Percentiles rank a stretch among this genome's conserved stretches.
Conservation (phyloP, 2,329 filamentous ascomycete genomes). For the Aspergillus hiratsukae region DNA sequence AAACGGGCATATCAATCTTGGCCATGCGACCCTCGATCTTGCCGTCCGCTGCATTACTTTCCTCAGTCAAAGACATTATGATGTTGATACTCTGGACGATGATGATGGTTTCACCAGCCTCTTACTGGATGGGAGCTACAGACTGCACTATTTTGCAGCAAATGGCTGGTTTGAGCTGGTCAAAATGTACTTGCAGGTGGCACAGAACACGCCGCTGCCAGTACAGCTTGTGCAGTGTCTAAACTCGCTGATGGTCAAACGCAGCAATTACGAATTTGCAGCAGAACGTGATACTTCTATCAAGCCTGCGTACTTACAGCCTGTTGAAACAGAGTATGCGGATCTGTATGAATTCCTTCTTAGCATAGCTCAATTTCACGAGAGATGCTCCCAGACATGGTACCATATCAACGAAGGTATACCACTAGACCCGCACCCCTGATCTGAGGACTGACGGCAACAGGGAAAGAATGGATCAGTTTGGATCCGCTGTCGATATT, state of each 20-base stretch:
- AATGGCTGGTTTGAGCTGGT: neutral
- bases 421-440: neutral
- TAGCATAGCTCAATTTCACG: neutral
- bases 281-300: neutral
- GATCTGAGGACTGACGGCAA: neutral
- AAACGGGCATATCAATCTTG: neutral
- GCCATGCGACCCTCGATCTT: conserved; percentile 1
- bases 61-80: neutral
- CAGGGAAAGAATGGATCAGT: neutral
- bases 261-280: neutral
- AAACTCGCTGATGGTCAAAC: neutral
- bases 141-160: conserved; percentile 1
- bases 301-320: neutral
- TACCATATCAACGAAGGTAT: conserved; percentile 2
- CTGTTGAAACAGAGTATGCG: neutral
- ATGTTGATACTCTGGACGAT: neutral
- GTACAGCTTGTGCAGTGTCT: neutral
- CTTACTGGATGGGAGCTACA: neutral
- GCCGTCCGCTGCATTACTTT: neutral
- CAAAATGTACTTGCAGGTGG: neutral
- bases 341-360: neutral
- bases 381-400: neutral
- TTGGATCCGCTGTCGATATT: neutral
- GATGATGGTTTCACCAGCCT: neutral
- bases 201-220: neutral